These are phyloP conservation scores for Globisporangium barbulae DNA, from an alignment of 352 stramenopile species.

Conservation along the genomic window DNA sequence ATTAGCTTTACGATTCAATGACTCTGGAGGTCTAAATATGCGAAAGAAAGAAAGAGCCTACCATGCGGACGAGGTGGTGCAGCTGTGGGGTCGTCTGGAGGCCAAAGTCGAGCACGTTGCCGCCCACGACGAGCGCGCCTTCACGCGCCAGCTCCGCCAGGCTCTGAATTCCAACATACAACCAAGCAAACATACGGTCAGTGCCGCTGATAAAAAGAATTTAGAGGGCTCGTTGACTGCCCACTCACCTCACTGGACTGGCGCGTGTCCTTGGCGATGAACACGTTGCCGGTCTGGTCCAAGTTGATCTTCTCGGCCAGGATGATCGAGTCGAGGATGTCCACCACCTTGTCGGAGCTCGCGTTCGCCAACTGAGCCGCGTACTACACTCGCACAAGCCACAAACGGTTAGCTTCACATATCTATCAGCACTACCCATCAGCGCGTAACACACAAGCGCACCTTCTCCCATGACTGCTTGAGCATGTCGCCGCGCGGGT, in stretches of 20 bases:
- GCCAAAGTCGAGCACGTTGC: slow-evolving; percentile 93
- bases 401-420: not conserved
- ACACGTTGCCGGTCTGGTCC: slow-evolving; percentile 81
- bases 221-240: not conserved
- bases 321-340: slow-evolving; percentile 75
- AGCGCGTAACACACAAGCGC: not conserved
- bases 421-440: not conserved
- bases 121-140: slow-evolving; percentile 86
- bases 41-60: slow-evolving; percentile 17
- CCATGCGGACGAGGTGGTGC: slow-evolving; percentile 96
- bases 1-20: not conserved
- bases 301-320: slow-evolving; percentile 76
- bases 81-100: slow-evolving; percentile 97
- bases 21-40: not conserved
- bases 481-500: slow-evolving; percentile 93
- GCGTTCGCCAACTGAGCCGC: slow-evolving; percentile 83
- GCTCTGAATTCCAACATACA: slow-evolving; percentile 19
- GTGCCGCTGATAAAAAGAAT: not conserved
- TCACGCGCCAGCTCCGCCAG: slow-evolving; percentile 87
- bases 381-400: slow-evolving; percentile 32
- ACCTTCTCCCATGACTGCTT: slow-evolving; percentile 85
- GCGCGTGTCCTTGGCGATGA: slow-evolving; percentile 93
- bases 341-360: slow-evolving; percentile 73
- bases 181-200: not conserved
- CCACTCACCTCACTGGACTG: slow-evolving; percentile 60